Conservation (phyloP, 176 grass and related monocot species). For the Zea luxurians region DNA sequence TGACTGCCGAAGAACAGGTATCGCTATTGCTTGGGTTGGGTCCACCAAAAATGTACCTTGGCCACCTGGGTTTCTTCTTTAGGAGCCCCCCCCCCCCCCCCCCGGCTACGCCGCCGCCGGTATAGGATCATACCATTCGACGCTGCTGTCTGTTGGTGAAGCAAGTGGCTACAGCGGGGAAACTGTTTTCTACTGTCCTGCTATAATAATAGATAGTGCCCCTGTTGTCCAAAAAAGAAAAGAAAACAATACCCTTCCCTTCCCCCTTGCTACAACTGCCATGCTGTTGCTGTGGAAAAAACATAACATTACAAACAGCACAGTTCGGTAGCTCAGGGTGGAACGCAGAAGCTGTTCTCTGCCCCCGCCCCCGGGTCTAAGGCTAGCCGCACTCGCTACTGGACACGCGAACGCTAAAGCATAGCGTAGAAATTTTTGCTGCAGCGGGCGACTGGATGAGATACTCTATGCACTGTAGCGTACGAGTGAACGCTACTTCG, state of each 20-base stretch:
- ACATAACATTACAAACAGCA: background rate
- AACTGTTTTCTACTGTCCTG: background rate
- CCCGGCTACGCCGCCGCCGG: background rate
- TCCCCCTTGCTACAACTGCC: background rate
- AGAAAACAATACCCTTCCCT: no score
- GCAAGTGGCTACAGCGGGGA: background rate
- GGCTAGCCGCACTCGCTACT: no score
- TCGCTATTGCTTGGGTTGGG: background rate
- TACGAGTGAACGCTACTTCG: no score
- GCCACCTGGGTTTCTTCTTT: background rate
- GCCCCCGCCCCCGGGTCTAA: background rate
- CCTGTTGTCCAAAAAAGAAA: background rate
- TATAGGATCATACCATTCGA: slow-evolving; percentile 2
- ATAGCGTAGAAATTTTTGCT: no score
- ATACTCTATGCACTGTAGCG: no score
- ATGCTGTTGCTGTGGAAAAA: background rate
- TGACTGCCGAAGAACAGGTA: background rate
- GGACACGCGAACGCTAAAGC: no score
- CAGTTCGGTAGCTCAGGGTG: background rate
- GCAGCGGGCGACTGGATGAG: no score
- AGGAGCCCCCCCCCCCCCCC: no score
- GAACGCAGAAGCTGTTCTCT: background rate
- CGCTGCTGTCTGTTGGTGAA: slow-evolving; percentile 11
- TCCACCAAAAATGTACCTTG: background rate
- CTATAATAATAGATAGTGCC: no score